A percentile compares a stretch with the other conserved stretches of the same genome.
These are phyloP conservation scores for Lasiodiplodia gonubiensis DNA, from an alignment of 2,329 filamentous ascomycete species.

Conservation along the genomic window DNA sequence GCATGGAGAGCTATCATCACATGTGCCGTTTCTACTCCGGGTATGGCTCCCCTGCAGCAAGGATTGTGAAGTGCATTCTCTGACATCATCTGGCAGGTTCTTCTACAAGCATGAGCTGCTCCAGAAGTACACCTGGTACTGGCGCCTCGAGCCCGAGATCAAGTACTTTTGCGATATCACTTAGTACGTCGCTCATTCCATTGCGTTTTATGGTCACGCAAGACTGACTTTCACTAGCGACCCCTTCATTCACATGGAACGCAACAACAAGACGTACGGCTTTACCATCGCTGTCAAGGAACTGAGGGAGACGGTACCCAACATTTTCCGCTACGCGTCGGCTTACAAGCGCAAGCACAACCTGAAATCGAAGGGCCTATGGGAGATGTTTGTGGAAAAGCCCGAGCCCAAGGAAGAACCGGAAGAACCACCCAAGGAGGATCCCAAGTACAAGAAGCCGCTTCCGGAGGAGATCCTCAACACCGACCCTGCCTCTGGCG, in stretches of 20 bases:
- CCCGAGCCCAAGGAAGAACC: conserved; percentile 62
- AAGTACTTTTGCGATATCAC: conserved; percentile 99
- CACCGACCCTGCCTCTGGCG: conserved; percentile 72
- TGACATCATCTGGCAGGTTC: conserved; percentile 61
- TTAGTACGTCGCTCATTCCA: conserved; percentile 68
- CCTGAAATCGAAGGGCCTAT: conserved; percentile 86
- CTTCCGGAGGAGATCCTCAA: conserved; percentile 82
- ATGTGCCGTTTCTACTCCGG: conserved; percentile 99
- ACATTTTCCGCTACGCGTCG: conserved; percentile 98
- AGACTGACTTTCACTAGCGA: conserved; percentile 62
- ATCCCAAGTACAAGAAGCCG: conserved; percentile 68
- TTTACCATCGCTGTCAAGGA: conserved; percentile 99
- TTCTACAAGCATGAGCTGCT: conserved; percentile 97
- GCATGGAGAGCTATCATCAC: conserved; percentile 97
- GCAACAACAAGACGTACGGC: conserved; percentile 95
- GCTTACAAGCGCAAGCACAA: conserved; percentile 95
- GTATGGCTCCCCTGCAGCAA: conserved; percentile 56
- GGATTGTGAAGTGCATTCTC: conserved; percentile 7
- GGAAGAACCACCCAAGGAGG: conserved; percentile 63
- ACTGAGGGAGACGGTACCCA: conserved; percentile 94
- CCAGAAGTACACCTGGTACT: conserved; percentile 99
- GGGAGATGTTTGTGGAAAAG: conserved; percentile 97
- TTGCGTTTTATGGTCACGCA: not conserved
- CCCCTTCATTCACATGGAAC: conserved; percentile 93
- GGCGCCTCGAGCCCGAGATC: conserved; percentile 98